phyloP scores from a whole-genome alignment of 352 stramenopile genomes.

The Phytophthora fragariaefolia region DNA sequence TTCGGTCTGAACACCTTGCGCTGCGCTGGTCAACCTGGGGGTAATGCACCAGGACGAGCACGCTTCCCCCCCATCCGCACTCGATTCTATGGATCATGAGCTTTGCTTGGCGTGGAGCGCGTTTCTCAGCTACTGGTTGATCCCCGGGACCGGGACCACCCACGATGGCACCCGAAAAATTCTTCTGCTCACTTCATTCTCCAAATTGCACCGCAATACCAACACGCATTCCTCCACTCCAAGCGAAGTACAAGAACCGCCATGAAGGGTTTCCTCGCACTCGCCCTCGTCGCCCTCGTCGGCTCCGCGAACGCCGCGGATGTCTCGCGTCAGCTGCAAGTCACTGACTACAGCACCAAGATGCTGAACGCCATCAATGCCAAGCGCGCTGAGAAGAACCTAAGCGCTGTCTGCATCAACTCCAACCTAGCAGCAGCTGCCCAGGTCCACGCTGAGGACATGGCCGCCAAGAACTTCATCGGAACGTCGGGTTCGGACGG shows the following conservation, averaged over 20 bases:
- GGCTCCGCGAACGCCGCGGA: constrained; percentile 22
- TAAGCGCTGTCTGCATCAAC: constrained; percentile 49
- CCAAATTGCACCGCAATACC: constrained; percentile 37
- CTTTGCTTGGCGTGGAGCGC: constrained; percentile 28
- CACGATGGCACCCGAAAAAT: constrained; percentile 7
- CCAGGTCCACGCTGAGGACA: constrained; percentile 32
- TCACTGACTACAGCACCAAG: constrained; percentile 46
- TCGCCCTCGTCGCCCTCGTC: constrained; percentile 36
- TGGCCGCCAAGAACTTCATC: constrained; percentile 33
- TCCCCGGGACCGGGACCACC: background rate
- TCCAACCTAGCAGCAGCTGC: constrained; percentile 32
- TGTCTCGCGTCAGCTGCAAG: constrained; percentile 30
- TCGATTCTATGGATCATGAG: constrained; percentile 24
- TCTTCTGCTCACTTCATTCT: constrained; percentile 25
- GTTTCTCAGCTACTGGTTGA: constrained; percentile 24
- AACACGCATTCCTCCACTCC: constrained; percentile 18
- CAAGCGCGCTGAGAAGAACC: constrained; percentile 44
- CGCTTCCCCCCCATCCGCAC: constrained; percentile 21
- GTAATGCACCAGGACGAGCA: background rate
- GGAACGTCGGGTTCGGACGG: constrained; percentile 41
- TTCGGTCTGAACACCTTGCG: constrained; percentile 7
- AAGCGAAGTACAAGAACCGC: constrained; percentile 26
- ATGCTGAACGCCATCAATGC: constrained; percentile 42
- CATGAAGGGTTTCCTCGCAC: constrained; percentile 31
- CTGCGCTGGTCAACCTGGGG: background rate